phyloP scores from a whole-genome alignment of 2,329 filamentous ascomycete genomes.

The Aphanocladium album region DNA sequence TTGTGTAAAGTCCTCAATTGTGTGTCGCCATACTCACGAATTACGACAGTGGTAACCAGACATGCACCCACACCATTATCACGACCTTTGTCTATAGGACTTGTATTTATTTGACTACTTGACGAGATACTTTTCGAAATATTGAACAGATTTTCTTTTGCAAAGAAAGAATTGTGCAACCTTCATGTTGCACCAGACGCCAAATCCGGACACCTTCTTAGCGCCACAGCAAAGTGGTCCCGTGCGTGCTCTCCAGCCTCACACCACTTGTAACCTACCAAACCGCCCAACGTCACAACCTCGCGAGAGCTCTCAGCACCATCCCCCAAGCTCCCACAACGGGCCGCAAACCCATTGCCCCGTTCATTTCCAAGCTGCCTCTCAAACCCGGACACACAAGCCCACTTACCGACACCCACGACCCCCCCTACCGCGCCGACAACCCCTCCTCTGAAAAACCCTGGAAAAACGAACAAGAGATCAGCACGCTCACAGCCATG shows the following conservation, averaged over 20 bases:
- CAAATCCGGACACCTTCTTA: constrained; percentile 5
- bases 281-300: background rate
- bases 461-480: background rate
- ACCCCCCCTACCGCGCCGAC: background rate
- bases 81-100: no score
- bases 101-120: no score
- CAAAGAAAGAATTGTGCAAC: no score
- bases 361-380: no score
- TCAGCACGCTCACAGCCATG: constrained; percentile 20
- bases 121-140: no score
- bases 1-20: no score
- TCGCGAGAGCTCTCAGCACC: background rate
- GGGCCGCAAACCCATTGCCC: background rate
- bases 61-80: no score
- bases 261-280: background rate
- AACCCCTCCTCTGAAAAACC: background rate
- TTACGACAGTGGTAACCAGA: no score
- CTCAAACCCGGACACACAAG: background rate
- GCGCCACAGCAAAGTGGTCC: background rate
- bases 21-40: no score
- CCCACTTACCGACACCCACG: no score
- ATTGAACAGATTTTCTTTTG: no score
- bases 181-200: background rate
- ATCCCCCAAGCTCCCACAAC: background rate
- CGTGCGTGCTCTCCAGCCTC: background rate